These are phyloP conservation scores for Santalum album DNA, from an alignment of 164 flowering plant species.

Conservation along the genomic window DNA sequence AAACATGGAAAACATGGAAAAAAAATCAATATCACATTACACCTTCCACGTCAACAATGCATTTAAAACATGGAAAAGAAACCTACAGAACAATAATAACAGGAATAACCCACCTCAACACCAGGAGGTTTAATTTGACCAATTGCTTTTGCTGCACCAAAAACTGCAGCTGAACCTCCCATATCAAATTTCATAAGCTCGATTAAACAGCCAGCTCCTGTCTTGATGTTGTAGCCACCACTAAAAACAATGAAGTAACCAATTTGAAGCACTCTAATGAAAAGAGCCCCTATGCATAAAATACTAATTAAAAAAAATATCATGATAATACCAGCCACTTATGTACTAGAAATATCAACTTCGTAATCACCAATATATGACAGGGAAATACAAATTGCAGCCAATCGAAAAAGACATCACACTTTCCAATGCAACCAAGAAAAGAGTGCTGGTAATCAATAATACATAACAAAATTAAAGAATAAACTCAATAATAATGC, in stretches of 20 bases:
- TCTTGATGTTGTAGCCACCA: constrained; percentile 99
- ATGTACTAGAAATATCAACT: neutral
- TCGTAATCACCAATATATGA: neutral
- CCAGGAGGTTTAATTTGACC: constrained; percentile 90
- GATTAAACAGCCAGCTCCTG: constrained; percentile 84
- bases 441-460: no score
- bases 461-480: no score
- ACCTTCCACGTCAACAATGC: no score
- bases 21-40: no score
- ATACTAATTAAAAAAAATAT: no score
- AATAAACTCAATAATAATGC: no score
- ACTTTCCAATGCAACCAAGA: no score
- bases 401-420: no score
- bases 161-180: constrained; percentile 98
- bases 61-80: no score
- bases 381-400: neutral
- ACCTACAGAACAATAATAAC: no score
- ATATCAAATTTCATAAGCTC: constrained; percentile 94
- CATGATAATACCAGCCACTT: no score
- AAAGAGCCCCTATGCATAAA: neutral
- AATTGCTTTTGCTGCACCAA: constrained; percentile 95
- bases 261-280: neutral
- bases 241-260: constrained; percentile 27
- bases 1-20: no score
- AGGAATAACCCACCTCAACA: constrained; percentile 63